A percentile compares a stretch with the other conserved stretches of the same genome.
Evolutionary conservation across 306 rosid genomes (phyloP).

Genomic region (Hippophae rhamnoides): DNA sequence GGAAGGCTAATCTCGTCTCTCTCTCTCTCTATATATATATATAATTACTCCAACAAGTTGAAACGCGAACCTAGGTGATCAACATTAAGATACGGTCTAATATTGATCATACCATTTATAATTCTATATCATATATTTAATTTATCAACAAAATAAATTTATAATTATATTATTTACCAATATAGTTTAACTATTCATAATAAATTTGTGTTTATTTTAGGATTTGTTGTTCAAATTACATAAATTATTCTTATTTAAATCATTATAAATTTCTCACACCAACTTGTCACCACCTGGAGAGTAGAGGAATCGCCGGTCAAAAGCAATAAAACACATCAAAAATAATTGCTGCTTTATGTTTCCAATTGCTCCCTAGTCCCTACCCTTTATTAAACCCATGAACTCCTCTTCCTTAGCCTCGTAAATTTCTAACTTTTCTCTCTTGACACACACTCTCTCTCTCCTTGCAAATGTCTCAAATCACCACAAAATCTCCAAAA

Average conservation of each 20-base stretch:
- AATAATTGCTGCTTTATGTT: slow-evolving; percentile 37
- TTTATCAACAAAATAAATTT: not conserved
- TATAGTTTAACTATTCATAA: not conserved
- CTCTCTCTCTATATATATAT: slow-evolving; percentile 19
- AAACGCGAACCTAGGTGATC: slow-evolving; percentile 1
- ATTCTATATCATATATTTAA: slow-evolving; percentile 5
- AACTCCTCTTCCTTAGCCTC: slow-evolving; percentile 35
- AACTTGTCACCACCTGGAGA: too few species aligned
- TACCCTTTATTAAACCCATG: slow-evolving; percentile 19
- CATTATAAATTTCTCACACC: too few species aligned
- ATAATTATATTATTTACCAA: not conserved
- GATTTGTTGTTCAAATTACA: too few species aligned
- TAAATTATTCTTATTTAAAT: too few species aligned
- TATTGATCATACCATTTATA: not conserved
- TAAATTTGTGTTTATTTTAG: slow-evolving; percentile 4
- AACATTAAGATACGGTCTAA: slow-evolving; percentile 5
- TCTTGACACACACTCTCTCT: slow-evolving; percentile 6
- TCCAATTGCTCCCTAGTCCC: slow-evolving; percentile 8
- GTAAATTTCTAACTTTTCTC: slow-evolving; percentile 23
- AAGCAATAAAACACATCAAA: slow-evolving; percentile 29
- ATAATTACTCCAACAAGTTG: not conserved
- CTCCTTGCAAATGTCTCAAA: slow-evolving; percentile 56
- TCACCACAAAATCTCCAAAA: slow-evolving; percentile 53
- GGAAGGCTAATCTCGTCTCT: slow-evolving; percentile 38
- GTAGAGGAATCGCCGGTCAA: slow-evolving; percentile 5